Evolutionary conservation across 2,329 filamentous ascomycete genomes (phyloP), one percentile per base, ranked within the genome.

Genomic region (Fusarium pininemorale): DNA sequence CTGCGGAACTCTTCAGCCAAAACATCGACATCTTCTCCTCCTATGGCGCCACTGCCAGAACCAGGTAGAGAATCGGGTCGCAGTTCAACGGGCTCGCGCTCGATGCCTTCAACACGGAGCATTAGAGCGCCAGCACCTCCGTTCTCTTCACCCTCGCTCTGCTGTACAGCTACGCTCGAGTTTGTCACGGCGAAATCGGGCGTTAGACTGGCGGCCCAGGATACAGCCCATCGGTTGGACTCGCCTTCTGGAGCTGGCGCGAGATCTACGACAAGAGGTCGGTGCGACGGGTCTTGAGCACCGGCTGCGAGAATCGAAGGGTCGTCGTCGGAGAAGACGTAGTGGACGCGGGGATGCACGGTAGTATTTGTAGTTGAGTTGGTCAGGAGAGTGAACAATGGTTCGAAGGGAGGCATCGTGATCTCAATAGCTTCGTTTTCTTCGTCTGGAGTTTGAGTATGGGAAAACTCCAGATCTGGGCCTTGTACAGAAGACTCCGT

Each of bases 311-410:
- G 86, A 50, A 93, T 85, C 53, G 95, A 93, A 5, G 91, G 89
- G 79, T 98, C 95, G 82, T 98, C 96, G 82, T 98, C 95, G 76
- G 90, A 90, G 85, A 99, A 98, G 79, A 98, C 89, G 84, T 98
- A 98, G 84, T 96, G 94, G 4, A 98, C 91, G 60, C 90, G 91
- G 4, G 96, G 96, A 81, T 98, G 95, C 78, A 94, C 88, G 70
- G 94, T 93, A 51, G 93, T 90, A 77, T 90, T 88, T 14, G 90
- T 91, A n/a, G 90, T 88, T 16, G 88, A 84, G 81, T 98, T 95
- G 79, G 94, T 91, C 73, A 98, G 87, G 47, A 98, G 86, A 2
- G 94, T 93, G 85, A 98, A 98, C 85, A 98, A 92, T 6, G 94
- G 94, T 50, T 90, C 87, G 82, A 97, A 96, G 6, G 84, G 81